Percentiles rank a stretch among this genome's conserved stretches.
Evolutionary conservation across 768 basidiomycete species (phyloP).

Genomic region (Auriculariales sp.): DNA sequence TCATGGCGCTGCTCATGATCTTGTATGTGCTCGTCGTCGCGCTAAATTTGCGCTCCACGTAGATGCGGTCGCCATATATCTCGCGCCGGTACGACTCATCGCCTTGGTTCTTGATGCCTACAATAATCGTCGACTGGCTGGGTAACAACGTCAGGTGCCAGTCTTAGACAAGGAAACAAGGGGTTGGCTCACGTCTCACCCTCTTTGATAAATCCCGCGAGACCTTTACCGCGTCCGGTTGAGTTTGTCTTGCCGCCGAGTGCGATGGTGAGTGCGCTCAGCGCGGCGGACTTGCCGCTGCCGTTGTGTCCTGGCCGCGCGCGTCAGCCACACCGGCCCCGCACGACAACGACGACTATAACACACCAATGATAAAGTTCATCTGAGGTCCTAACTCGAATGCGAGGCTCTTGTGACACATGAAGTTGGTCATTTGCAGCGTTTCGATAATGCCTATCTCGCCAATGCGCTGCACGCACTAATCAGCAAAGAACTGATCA

Average conservation of each 20-base stretch:
- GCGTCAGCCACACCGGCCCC: not conserved
- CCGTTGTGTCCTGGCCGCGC: conserved; percentile 29
- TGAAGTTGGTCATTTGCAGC: conserved; percentile 83
- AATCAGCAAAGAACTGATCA: not conserved
- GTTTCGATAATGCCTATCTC: conserved; percentile 80
- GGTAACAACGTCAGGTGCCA: not conserved
- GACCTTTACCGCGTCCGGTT: conserved; percentile 76
- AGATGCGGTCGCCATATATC: conserved; percentile 76
- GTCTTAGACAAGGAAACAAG: not conserved
- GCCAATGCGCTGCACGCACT: conserved; percentile 44
- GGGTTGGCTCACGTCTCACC: conserved; percentile 50
- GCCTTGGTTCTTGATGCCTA: conserved; percentile 79
- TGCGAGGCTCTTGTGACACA: conserved; percentile 80
- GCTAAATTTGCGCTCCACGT: conserved; percentile 70
- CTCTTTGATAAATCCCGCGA: conserved; percentile 76
- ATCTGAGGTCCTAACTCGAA: conserved; percentile 87
- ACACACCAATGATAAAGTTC: conserved; percentile 87
- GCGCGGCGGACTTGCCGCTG: conserved; percentile 76
- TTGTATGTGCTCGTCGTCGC: conserved; percentile 74
- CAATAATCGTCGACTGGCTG: conserved; percentile 61
- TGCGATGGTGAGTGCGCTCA: conserved; percentile 85
- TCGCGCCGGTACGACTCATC: conserved; percentile 76
- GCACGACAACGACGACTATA: not conserved
- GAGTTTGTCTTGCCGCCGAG: conserved; percentile 86
- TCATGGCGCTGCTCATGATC: conserved; percentile 56